Conservation (phyloP, 345 rosid species). For the Brassica napus region Da-Ae NC_063435.1:24543501-24544000, state of each 20-base stretch:
- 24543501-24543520: constrained; percentile 56
- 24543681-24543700: no score
- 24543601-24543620: no score
- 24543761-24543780: constrained; percentile 53
- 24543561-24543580: no score
- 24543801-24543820: constrained; percentile 33
- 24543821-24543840: constrained; percentile 21
- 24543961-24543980: constrained; percentile 10
- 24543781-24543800: constrained; percentile 34
- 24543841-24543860: constrained; percentile 30
- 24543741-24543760: constrained; percentile 48
- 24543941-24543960: constrained; percentile 9
- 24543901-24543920: background rate
- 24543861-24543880: constrained; percentile 38
- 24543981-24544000: constrained; percentile 14
- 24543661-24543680: no score
- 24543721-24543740: no score
- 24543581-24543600: no score
- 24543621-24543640: no score
- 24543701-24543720: no score
- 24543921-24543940: constrained; percentile 10
- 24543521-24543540: constrained; percentile 53
- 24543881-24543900: background rate
- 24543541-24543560: constrained; percentile 49
- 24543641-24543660: no score